Base-by-base conservation (phyloP, 2,329 filamentous ascomycete species). In the Didymella lethalis region DNA sequence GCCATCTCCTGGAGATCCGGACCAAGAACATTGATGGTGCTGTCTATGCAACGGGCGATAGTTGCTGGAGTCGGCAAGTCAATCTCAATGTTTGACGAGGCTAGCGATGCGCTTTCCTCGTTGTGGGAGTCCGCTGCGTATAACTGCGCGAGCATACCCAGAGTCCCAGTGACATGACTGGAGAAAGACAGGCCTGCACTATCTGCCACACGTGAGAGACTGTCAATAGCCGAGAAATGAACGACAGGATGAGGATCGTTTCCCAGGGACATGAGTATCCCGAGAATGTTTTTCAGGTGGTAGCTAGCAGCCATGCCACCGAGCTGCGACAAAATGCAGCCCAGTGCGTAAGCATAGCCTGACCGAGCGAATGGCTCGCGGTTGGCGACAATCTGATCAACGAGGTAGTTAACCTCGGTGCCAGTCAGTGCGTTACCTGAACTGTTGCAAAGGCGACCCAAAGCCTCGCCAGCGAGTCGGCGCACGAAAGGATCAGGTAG, bases 231-330 rank as follows among this genome's bases (percentile, higher is more conserved):
- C 93, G 93, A 98, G 74, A 94, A 97, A 77, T 99, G 95, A 8
- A 99, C 95, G 0, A 91, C 89, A 0, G 95, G 93, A 74, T 99
- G 95, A 20, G 94, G 92, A 72, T 99, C 95, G 67, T 93, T 97
- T 75, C 93, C 94, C 10, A 99, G 84, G 7, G 95, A 98, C 90
- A 98, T 96, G n/a, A 99, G 81, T 38, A 99, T 96, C 18, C 94
- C 91, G n/a, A 97, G 85, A 48, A 99, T 97, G 1, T 93, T 97
- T 80, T 98, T 98, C 49, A 99, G 84, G 75, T 99, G 95, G 69
- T 95, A 93, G 3, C 93, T 93, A 54, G 95, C 95, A 52, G 95
- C 95, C 93, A 99, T 98, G 56, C 95, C 94, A 57, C 95, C 96
- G 32, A 99, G 91, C 75, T 97, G 93, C 18, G 92, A 91, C 78